Base-by-base conservation (phyloP, 1,284 basidiomycete species). In the Moesziomyces sp. region DNA sequence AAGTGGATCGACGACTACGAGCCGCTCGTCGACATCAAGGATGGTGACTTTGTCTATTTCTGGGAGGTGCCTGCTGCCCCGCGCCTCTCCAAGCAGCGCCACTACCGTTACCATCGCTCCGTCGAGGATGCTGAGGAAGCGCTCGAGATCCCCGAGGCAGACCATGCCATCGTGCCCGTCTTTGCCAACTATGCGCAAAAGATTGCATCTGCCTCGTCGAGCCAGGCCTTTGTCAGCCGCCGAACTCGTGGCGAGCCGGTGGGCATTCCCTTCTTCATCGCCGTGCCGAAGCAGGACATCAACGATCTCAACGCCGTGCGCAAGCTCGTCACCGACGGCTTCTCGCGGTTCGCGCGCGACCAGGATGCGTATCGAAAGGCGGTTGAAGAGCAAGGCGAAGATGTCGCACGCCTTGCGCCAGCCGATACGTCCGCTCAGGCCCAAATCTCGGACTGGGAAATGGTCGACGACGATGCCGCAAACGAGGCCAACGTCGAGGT, bases 181-280 rank as follows among this genome's bases (percentile, higher is more conserved):
- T 83, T 76, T 54, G 64, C 80, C 43, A 65, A 68, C 48, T 45
- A 69, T 18, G 51, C 56, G 18, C 51, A 28, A 30, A 52, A 54
- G 21, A 33, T 46, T 0, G 53, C 46, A 10, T 66, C 47, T 0
- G 24, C 68, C 24, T 71, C 61, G 18, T 61, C 66, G 24, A 55
- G 52, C 24, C 57, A 62, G 21, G 62, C 71, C 23, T 77, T 69
- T 51, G 65, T 61, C 28, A 74, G 58, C 43, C 63, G 75, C 47
- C 63, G 74, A 13, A 48, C 54, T 10, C 43, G 65, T 3, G 46
- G 52, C 21, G 74, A 76, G 11, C 56, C 69, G 4, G 51, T 71
- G 4, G 82, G 82, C 43, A 53, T 81, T 46, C 82, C 82, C 9
- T 82, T 84, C 75, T 80, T 84, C 50, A 75, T 83, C 24, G 58